Percentiles rank a stretch among this genome's conserved stretches.
Evolutionary conservation across 768 basidiomycete species (phyloP).

Genomic region (Grammothele lineata): DNA sequence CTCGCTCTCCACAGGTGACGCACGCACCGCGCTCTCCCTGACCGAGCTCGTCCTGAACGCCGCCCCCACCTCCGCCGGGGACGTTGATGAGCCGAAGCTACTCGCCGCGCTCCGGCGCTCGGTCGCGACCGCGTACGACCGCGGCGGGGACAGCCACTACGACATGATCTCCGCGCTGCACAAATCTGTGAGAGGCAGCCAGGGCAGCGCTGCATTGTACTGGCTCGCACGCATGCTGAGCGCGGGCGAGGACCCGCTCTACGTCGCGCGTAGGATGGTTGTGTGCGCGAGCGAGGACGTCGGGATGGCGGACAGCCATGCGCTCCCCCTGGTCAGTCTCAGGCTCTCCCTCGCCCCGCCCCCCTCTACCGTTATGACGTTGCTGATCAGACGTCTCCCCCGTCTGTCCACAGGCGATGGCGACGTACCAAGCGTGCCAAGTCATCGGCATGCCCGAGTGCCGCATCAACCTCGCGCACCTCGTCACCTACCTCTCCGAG

Average conservation of each 20-base stretch:
- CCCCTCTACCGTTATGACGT: neutral
- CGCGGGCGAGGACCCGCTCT: conserved; percentile 79
- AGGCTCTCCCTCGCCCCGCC: neutral
- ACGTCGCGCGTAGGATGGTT: conserved; percentile 66
- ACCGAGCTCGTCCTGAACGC: conserved; percentile 64
- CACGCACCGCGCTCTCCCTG: conserved; percentile 72
- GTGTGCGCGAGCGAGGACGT: conserved; percentile 87
- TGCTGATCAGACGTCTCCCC: no score
- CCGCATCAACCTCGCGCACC: conserved; percentile 72
- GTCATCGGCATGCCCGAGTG: conserved; percentile 80
- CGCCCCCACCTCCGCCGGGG: conserved; percentile 30
- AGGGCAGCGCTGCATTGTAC: conserved; percentile 77
- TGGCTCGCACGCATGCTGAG: conserved; percentile 85
- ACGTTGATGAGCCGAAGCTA: conserved; percentile 47
- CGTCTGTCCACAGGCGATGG: conserved; percentile 43
- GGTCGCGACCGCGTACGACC: conserved; percentile 65
- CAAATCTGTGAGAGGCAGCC: conserved; percentile 75
- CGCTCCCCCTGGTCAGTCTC: conserved; percentile 60
- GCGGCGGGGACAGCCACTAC: conserved; percentile 70
- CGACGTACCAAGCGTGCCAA: conserved; percentile 62
- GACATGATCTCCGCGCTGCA: conserved; percentile 85
- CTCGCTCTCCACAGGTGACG: conserved; percentile 63
- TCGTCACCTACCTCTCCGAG: conserved; percentile 75
- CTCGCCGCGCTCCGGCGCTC: conserved; percentile 57
- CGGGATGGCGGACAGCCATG: conserved; percentile 74